Evolutionary conservation across 1,284 basidiomycete genomes (phyloP).

Genomic region (Melanopsichium pennsylvanicum): DNA sequence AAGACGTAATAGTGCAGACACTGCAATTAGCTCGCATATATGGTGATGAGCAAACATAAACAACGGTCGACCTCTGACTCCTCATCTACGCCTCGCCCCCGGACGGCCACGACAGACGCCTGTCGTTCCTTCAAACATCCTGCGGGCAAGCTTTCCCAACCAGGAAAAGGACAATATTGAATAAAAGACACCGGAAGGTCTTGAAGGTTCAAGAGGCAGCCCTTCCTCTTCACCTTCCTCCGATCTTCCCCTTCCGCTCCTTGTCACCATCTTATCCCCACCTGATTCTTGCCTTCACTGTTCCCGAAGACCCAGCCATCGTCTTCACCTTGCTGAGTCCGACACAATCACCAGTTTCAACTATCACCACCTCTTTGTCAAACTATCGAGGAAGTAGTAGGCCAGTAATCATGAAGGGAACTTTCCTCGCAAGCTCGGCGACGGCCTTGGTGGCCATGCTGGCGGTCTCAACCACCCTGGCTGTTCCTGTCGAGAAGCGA

Average conservation of each 20-base stretch:
- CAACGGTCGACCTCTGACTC: no score
- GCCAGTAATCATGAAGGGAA: slow-evolving; percentile 6
- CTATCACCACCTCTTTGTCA: background rate
- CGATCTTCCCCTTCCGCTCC: background rate
- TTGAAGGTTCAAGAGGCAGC: background rate
- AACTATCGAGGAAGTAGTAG: no score
- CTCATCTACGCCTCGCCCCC: no score
- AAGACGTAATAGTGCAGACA: no score
- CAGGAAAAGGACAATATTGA: slow-evolving; percentile 5
- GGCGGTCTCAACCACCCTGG: slow-evolving; percentile 22
- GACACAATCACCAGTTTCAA: background rate
- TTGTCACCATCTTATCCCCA: background rate
- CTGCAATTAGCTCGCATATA: no score
- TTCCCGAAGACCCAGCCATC: background rate
- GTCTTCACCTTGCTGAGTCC: background rate
- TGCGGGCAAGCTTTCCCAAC: slow-evolving; percentile 9
- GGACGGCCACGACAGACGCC: background rate
- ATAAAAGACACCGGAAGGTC: slow-evolving; percentile 6
- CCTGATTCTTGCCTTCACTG: background rate
- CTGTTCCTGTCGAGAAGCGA: slow-evolving; percentile 35
- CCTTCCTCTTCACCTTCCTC: background rate
- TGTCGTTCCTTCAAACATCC: slow-evolving; percentile 1
- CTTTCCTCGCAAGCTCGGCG: slow-evolving; percentile 13
- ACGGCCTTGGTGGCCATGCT: slow-evolving; percentile 28
- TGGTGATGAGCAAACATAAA: no score